Evolutionary conservation across 176 grass and related monocot species (phyloP), one percentile per base, ranked within the genome.

Genomic region (Phoenix dactylifera): DNA sequence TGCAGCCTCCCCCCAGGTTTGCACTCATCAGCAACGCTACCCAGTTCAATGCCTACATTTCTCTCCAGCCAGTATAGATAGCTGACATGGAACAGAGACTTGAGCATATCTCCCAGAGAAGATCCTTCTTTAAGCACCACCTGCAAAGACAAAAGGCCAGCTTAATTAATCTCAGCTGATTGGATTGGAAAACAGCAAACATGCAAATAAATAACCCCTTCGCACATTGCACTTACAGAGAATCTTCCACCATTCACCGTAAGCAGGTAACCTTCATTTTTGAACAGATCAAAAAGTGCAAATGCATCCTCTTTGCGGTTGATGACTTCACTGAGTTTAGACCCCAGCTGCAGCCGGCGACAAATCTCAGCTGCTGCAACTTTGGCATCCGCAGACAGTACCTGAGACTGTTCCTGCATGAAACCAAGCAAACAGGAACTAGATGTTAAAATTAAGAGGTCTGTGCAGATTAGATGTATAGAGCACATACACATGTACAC

Each of bases 1-100:
- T 88, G 81, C 69, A 98, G 81, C 66, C 73, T 73, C 76, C 87
- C 87, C 63, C 84, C 84, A 56, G 81, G 79, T 14, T 72, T 55
- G 58, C 87, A 92, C 24, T 85, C 87, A 35, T 75, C 49, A 1
- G 78, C 72, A 66, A 66, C 67, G 35, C 68, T 74, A 62, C 57
- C 80, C 68, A 66, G 52, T 71, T 80, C 75, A 51, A 92, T 79
- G 19, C 72, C 78, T 59, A 82, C 67, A 72, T 98, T 85, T 71
- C 76, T 92, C 77, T 98, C 93, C 73, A 98, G 63, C 87, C 93
- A 98, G 26, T 92, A 92, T 3, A 98, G 63, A 79, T 98, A 98
- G 79, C 71, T 98, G 66, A 79, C 84, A 26, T 98, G 93, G 70
- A 92, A 98, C 52, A 98, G 49, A 24, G 93, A 92, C 62, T 86